Evolutionary conservation across 2,329 filamentous ascomycete genomes (phyloP).

Genomic region (Verticillium alfalfae): DNA sequence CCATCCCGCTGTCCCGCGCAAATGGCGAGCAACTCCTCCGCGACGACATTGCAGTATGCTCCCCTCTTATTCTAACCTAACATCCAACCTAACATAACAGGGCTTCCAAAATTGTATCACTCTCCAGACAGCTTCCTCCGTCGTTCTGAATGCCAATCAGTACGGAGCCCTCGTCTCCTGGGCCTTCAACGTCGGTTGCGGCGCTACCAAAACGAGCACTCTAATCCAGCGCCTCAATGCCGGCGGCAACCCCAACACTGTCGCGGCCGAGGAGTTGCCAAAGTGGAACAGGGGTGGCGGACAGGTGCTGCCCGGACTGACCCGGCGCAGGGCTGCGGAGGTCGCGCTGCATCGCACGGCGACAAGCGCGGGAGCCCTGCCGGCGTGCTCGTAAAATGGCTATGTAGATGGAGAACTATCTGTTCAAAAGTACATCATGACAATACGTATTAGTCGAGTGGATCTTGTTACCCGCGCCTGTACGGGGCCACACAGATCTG

Average conservation of each 20-base stretch:
- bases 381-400: slow-evolving; percentile 8
- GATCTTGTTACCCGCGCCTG: no score
- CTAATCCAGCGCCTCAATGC: slow-evolving; percentile 36
- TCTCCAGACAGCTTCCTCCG: slow-evolving; percentile 21
- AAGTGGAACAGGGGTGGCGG: slow-evolving; percentile 39
- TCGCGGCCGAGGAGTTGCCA: slow-evolving; percentile 37
- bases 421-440: no score
- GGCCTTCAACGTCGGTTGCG: slow-evolving; percentile 45
- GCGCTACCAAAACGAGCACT: slow-evolving; percentile 29
- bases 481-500: no score
- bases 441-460: no score
- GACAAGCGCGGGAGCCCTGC: slow-evolving; percentile 6
- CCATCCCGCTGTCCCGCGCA: slow-evolving; percentile 34
- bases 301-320: slow-evolving; percentile 31
- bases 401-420: not conserved
- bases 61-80: not conserved
- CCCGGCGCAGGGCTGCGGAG: slow-evolving; percentile 36
- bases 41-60: slow-evolving; percentile 23
- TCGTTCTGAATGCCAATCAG: slow-evolving; percentile 42
- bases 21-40: slow-evolving; percentile 33
- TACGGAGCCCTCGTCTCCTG: slow-evolving; percentile 47
- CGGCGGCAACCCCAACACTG: slow-evolving; percentile 32
- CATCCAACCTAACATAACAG: slow-evolving; percentile 6
- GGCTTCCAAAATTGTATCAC: slow-evolving; percentile 31
- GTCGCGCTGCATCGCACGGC: slow-evolving; percentile 23